Percentiles rank a stretch among this genome's conserved stretches.
These are phyloP conservation scores for Rutstroemia sydowiana DNA, from an alignment of 2,329 filamentous ascomycete species.

Conservation along the genomic window DNA sequence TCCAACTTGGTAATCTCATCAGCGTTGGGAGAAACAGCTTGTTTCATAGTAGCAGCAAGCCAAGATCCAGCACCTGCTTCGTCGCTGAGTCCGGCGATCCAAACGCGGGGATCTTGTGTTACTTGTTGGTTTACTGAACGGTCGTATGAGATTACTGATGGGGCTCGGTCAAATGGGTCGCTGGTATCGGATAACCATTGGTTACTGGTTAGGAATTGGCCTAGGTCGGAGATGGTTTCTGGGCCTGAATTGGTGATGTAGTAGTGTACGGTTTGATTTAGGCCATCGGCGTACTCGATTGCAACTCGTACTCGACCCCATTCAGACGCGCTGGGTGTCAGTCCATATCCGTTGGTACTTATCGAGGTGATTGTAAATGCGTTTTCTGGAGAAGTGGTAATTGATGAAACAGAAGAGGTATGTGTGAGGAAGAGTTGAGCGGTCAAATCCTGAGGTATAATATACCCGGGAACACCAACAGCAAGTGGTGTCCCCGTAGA, in stretches of 20 bases:
- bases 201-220: constrained; percentile 45
- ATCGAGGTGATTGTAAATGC: constrained; percentile 32
- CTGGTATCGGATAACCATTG: constrained; percentile 44
- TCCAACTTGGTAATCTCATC: constrained; percentile 46
- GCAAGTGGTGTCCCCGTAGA: constrained; percentile 40
- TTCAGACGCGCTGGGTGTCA: constrained; percentile 36
- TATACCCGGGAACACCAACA: constrained; percentile 47
- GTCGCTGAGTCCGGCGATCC: constrained; percentile 53
- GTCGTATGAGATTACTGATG: constrained; percentile 52
- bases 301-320: constrained; percentile 45
- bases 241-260: constrained; percentile 42
- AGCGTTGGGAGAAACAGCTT: constrained; percentile 41
- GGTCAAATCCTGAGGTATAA: constrained; percentile 41
- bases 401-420: constrained; percentile 33
- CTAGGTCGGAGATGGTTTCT: constrained; percentile 39
- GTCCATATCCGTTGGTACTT: constrained; percentile 32
- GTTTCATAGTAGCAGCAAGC: constrained; percentile 48
- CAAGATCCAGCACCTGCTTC: constrained; percentile 51
- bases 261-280: constrained; percentile 48
- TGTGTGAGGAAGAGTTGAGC: constrained; percentile 40
- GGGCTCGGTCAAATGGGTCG: constrained; percentile 47
- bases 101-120: constrained; percentile 42
- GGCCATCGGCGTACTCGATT: constrained; percentile 41
- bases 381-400: constrained; percentile 34
- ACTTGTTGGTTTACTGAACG: constrained; percentile 38